Conservation (phyloP, 352 stramenopile species). For the Phytophthora tubulina region DNA sequence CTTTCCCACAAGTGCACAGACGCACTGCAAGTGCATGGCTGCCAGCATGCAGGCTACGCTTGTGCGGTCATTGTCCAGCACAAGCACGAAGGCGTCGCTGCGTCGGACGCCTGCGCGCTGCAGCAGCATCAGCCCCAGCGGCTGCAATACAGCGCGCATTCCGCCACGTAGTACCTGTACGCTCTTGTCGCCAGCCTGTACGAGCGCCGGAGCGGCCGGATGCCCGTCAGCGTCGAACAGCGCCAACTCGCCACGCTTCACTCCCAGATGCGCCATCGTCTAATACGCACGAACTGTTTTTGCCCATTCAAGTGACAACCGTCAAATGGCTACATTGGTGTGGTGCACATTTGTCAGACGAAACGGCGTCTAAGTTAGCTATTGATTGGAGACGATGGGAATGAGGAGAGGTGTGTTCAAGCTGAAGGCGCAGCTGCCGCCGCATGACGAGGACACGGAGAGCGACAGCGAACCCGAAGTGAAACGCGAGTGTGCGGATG, state of each 20-base stretch:
- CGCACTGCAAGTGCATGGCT: slow-evolving; percentile 69
- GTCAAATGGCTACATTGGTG: not conserved
- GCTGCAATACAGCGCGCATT: slow-evolving; percentile 52
- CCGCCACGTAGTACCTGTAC: slow-evolving; percentile 58
- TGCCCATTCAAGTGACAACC: slow-evolving; percentile 8
- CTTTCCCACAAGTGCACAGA: slow-evolving; percentile 62
- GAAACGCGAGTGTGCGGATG: not conserved
- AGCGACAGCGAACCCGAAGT: slow-evolving; percentile 31
- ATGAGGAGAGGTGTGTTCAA: slow-evolving; percentile 14
- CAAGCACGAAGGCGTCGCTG: slow-evolving; percentile 67
- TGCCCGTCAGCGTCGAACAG: slow-evolving; percentile 52
- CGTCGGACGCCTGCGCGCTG: slow-evolving; percentile 40
- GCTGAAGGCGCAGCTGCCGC: slow-evolving; percentile 12
- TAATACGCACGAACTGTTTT: slow-evolving; percentile 27
- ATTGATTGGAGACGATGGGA: slow-evolving; percentile 13
- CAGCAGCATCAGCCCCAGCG: slow-evolving; percentile 60
- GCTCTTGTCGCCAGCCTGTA: slow-evolving; percentile 22
- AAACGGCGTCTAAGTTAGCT: not conserved
- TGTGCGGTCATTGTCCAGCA: slow-evolving; percentile 78
- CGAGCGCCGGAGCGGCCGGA: slow-evolving; percentile 3
- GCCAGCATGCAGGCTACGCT: slow-evolving; percentile 80
- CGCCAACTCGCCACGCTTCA: slow-evolving; percentile 69
- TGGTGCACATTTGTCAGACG: not conserved
- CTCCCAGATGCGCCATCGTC: slow-evolving; percentile 50
- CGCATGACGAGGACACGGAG: slow-evolving; percentile 40